Evolutionary conservation across 768 basidiomycete genomes (phyloP), one percentile per base, ranked within the genome.

Genomic region (Termitomyces sp.): DNA sequence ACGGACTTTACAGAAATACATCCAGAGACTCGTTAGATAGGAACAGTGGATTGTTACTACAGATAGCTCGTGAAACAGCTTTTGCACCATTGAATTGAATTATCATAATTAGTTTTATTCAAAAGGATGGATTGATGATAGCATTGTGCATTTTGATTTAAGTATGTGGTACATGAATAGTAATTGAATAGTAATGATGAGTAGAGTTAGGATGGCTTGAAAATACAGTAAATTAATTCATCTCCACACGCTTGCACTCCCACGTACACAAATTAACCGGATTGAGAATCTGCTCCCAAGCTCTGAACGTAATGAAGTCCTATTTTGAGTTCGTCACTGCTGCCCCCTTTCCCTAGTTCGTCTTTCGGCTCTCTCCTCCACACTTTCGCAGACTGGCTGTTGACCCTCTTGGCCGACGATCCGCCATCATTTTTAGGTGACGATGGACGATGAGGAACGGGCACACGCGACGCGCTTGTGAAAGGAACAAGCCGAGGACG

Each of bases 401-500:
- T 74, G 7, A 89, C 80, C 75, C 80, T 74, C 65, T 74, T 76
- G 52, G 69, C 71, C n/a, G 68, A 69, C 68, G 74, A 63, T 43
- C 65, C 66, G 42, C 66, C 64, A 38, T 66, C 68, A 45, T 69
- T 63, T 56, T 67, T 67, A 38, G 67, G 66, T 40, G 68, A 63
- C 57, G 80, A 67, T 62, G 81, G 68, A 65, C 79, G 65, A 64
- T 80, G 77, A 29, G 88, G 86, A 1, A 84, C 78, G 20, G 88
- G 88, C 31, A 88, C 87, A 20, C 86, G 84, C 20, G 81, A 80
- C 15, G 86, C 84, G 63, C 83, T 83, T 7, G 86, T 89, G 69
- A 92, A 91, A 32, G 86, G 89, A 38, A 90, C 87, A 36, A 91
- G 72, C 37, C 87, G 82, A 38, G 89, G 87, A 14, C 82, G 81